phyloP scores from a whole-genome alignment of 495 filamentous ascomycete genomes.

The Penicillium nucicola region DNA sequence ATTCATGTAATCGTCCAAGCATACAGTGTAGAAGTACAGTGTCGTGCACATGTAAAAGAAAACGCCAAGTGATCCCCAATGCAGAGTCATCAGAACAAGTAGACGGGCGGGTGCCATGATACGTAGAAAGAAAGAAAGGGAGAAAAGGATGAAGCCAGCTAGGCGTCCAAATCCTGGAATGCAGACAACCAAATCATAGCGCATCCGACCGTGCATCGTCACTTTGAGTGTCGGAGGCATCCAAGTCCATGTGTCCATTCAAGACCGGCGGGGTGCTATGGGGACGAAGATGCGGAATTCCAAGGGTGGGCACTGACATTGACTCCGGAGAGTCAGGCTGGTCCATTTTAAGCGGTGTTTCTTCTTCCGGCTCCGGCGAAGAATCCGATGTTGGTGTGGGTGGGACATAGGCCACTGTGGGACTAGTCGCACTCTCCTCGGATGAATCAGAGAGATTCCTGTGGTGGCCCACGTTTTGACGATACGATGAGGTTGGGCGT shows the following conservation, averaged over 20 bases:
- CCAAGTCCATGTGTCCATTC: conserved; percentile 16
- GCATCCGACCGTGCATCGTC: neutral
- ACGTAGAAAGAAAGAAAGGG: no score
- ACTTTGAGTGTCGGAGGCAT: conserved; percentile 3
- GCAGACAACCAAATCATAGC: neutral
- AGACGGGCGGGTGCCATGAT: neutral
- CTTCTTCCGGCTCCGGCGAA: conserved; percentile 20
- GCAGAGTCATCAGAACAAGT: neutral
- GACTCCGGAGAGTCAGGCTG: conserved; percentile 14
- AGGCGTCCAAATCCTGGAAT: neutral
- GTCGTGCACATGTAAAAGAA: conserved; percentile 7
- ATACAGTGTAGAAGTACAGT: conserved; percentile 5
- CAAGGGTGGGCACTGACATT: conserved; percentile 20
- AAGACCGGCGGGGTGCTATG: conserved; percentile 43
- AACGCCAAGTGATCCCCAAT: neutral
- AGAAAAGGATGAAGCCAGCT: neutral
- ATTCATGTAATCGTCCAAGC: conserved; percentile 12
- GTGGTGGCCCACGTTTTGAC: conserved; percentile 26
- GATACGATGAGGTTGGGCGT: conserved; percentile 39
- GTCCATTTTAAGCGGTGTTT: conserved; percentile 1
- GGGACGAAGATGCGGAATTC: conserved; percentile 26
- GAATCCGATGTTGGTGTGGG: conserved; percentile 45
- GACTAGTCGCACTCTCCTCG: conserved; percentile 32
- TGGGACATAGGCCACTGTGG: conserved; percentile 42
- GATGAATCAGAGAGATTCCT: conserved; percentile 43